A percentile compares a stretch with the other conserved stretches of the same genome.
These are phyloP conservation scores for Fomitopsis pulvina DNA, from an alignment of 768 basidiomycete genomes.

Conservation along the genomic window DNA sequence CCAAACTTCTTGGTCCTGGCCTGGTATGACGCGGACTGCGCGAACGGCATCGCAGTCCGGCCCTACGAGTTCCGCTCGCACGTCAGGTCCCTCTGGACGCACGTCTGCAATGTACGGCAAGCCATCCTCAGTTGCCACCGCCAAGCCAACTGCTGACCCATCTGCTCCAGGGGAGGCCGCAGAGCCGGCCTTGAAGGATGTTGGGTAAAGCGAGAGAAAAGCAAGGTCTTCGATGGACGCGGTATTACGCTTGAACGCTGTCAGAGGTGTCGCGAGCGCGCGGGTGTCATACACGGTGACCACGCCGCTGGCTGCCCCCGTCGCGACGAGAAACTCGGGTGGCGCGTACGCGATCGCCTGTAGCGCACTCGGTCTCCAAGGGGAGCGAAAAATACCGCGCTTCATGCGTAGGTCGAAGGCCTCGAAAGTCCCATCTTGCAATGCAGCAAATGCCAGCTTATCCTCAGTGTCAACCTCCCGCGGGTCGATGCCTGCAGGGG, in stretches of 20 bases:
- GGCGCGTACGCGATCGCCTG: constrained; percentile 41
- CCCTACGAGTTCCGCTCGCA: constrained; percentile 46
- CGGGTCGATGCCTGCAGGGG: constrained; percentile 11
- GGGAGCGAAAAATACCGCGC: constrained; percentile 22
- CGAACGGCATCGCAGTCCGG: constrained; percentile 57
- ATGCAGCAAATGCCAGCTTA: constrained; percentile 47
- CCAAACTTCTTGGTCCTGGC: constrained; percentile 34
- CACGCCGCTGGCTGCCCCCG: constrained; percentile 50
- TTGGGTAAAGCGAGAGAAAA: constrained; percentile 7
- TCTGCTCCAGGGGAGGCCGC: constrained; percentile 51
- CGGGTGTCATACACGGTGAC: constrained; percentile 51
- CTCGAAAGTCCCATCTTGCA: constrained; percentile 50
- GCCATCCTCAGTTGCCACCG: constrained; percentile 51
- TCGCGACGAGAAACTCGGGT: constrained; percentile 40
- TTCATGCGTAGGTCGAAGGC: constrained; percentile 45
- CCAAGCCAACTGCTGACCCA: constrained; percentile 28
- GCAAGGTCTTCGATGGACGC: constrained; percentile 44
- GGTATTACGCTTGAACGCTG: constrained; percentile 35
- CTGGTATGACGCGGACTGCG: constrained; percentile 27
- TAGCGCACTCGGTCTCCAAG: constrained; percentile 26
- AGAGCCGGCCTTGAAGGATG: constrained; percentile 19
- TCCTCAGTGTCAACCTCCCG: constrained; percentile 40
- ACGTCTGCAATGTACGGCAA: constrained; percentile 49
- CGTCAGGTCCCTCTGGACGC: constrained; percentile 32
- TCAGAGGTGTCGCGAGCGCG: constrained; percentile 31